A percentile compares a stretch with the other conserved stretches of the same genome.
Evolutionary conservation across 495 filamentous ascomycete genomes (phyloP).

Genomic region (Massariosphaeria phaeospora): DNA sequence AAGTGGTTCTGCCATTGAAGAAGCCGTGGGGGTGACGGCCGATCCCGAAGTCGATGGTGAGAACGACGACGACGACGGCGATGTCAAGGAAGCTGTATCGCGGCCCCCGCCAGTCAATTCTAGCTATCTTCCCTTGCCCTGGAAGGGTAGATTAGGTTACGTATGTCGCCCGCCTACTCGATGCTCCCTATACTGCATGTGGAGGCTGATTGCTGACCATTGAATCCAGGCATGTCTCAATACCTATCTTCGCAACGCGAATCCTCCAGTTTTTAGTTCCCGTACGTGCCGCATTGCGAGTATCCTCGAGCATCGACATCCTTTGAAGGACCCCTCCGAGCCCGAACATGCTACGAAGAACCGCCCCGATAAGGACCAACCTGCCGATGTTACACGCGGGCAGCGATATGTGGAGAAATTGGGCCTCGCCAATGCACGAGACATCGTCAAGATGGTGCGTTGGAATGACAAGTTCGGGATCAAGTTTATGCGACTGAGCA

Average conservation of each 20-base stretch:
- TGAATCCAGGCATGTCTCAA: constrained; percentile 71
- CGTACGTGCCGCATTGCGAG: constrained; percentile 88
- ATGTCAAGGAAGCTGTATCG: constrained; percentile 46
- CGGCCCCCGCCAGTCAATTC: constrained; percentile 78
- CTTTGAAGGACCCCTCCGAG: constrained; percentile 65
- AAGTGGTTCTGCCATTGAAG: constrained; percentile 1
- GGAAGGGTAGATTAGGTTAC: constrained; percentile 90
- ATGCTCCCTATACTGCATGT: neutral
- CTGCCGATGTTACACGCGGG: constrained; percentile 58
- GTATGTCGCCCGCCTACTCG: constrained; percentile 47
- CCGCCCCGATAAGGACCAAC: constrained; percentile 65
- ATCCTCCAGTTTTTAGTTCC: constrained; percentile 83
- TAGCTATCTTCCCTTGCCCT: constrained; percentile 78
- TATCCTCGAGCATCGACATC: constrained; percentile 83
- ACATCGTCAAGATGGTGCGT: constrained; percentile 76
- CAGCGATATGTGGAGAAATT: constrained; percentile 69
- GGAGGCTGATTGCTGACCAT: constrained; percentile 1
- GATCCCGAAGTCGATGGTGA: constrained; percentile 43
- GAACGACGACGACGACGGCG: constrained; percentile 40
- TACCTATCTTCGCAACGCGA: constrained; percentile 83
- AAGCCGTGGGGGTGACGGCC: constrained; percentile 17
- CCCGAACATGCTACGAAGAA: constrained; percentile 79
- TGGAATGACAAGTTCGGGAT: constrained; percentile 96
- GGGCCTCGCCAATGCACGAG: constrained; percentile 74
- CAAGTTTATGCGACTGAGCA: constrained; percentile 86